phyloP scores from a whole-genome alignment of 1,284 basidiomycete genomes.

The Fomes fomentarius region DNA sequence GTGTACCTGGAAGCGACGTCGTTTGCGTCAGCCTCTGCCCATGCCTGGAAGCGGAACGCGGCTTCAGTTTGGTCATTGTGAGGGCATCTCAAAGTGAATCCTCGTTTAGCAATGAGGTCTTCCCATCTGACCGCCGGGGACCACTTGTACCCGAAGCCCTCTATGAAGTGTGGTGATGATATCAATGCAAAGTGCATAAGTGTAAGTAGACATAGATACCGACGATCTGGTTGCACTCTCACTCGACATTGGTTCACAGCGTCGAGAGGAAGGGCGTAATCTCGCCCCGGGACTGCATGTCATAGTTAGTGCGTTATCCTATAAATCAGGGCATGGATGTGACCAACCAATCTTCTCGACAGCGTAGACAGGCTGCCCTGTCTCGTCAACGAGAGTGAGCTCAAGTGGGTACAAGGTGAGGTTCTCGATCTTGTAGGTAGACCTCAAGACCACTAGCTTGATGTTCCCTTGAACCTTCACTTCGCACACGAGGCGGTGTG shows the following conservation, averaged over 20 bases:
- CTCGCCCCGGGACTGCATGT: conserved; percentile 77
- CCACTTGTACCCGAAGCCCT: conserved; percentile 96
- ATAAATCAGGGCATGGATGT: no score
- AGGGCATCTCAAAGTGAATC: conserved; percentile 85
- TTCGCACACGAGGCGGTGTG: conserved; percentile 88
- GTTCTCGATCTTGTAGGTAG: conserved; percentile 94
- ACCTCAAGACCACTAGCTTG: conserved; percentile 94
- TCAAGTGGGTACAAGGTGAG: conserved; percentile 93
- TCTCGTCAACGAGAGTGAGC: conserved; percentile 86
- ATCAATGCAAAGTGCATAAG: conserved; percentile 10
- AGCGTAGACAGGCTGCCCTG: conserved; percentile 80
- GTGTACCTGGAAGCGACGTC: conserved; percentile 64
- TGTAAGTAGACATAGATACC: conserved; percentile 35
- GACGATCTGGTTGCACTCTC: conserved; percentile 91
- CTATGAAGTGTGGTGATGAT: conserved; percentile 43
- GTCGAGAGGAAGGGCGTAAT: conserved; percentile 91
- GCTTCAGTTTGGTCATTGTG: conserved; percentile 85
- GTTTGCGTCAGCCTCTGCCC: conserved; percentile 79
- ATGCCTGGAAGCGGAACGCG: conserved; percentile 95
- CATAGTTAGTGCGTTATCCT: no score
- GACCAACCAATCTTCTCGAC: conserved; percentile 90
- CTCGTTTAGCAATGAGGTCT: conserved; percentile 80
- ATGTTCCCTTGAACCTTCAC: conserved; percentile 92
- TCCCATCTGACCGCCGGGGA: conserved; percentile 91
- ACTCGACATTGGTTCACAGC: conserved; percentile 86